Evolutionary conservation across 441 rosid species (phyloP).

Genomic region (Isatis lusitanica): DNA sequence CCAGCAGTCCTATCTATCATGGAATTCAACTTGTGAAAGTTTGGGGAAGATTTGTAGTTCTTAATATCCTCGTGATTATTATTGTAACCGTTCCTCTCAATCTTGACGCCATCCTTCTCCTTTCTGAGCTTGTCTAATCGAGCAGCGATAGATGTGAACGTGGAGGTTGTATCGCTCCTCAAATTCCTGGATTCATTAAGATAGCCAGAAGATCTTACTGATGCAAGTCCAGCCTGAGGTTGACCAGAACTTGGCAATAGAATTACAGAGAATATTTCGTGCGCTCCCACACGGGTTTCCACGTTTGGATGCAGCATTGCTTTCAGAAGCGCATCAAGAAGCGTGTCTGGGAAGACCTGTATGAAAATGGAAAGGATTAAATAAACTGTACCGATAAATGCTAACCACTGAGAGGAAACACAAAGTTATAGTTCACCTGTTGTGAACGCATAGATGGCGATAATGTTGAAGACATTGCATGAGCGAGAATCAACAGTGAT

Average conservation of each 20-base stretch:
- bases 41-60: constrained; percentile 69
- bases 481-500: constrained; percentile 83
- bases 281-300: constrained; percentile 89
- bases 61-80: constrained; percentile 49
- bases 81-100: constrained; percentile 54
- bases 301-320: constrained; percentile 89
- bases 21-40: constrained; percentile 66
- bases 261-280: constrained; percentile 82
- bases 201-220: constrained; percentile 59
- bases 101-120: constrained; percentile 64
- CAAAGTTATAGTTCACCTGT: constrained; percentile 52
- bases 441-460: constrained; percentile 55
- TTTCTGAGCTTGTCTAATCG: constrained; percentile 85
- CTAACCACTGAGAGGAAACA: neutral
- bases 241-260: constrained; percentile 63
- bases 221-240: constrained; percentile 54
- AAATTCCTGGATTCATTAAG: constrained; percentile 67
- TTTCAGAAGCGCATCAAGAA: constrained; percentile 78
- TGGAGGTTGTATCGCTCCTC: constrained; percentile 68
- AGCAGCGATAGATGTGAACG: constrained; percentile 73
- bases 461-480: constrained; percentile 61
- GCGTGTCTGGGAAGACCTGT: constrained; percentile 85
- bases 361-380: constrained; percentile 10
- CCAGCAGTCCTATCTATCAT: constrained; percentile 68
- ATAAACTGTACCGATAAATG: constrained; percentile 2